Evolutionary conservation across 768 basidiomycete species (phyloP), one percentile per base, ranked within the genome.

Genomic region (Russula griseocarnosa): DNA sequence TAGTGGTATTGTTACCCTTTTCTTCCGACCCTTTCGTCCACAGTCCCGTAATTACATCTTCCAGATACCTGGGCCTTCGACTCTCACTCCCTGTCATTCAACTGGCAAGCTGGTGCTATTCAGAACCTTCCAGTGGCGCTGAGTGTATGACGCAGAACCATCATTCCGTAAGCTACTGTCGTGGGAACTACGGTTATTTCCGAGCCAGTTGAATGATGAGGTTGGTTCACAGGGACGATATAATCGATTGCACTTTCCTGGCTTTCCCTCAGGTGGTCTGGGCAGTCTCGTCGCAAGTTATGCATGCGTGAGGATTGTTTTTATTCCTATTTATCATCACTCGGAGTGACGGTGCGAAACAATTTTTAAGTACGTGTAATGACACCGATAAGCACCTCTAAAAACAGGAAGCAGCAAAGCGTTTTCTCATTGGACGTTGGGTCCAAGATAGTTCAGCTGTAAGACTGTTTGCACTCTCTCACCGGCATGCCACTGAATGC

Each of bases 21-120:
- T 56, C 47, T 52, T 55, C 44, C 50, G 24, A 38, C 58, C 53
- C 58, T 64, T 60, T 55, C 36, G 58, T 55, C 52, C 24, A 24
- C 52, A 20, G 20, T 22, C 49, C 10, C 38, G 8, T 46, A 24
- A 56, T 61, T 34, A 50, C 40, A 9, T 55, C 9, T 32, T 57
- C 49, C 6, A 24, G 53, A 50, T 24, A 2, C 40, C 40, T 42
- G 57, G 50, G 42, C n/a, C 56, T 56, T 52, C 56, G 40, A 58
- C 30, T 53, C 30, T 26, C 24, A 26, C 14, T 26, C 22, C 24
- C 24, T 50, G 30, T 16, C 51, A 49, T 34, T 1, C 42, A 36
- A 44, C 42, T 44, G 7, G 42, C 4, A 8, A 6, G 42, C 3
- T 20, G 16, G 42, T 44, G 10, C 42, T 44, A 44, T 44, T n/a